phyloP scores from a whole-genome alignment of 2,329 filamentous ascomycete species.

The Helotiales sp. region DNA sequence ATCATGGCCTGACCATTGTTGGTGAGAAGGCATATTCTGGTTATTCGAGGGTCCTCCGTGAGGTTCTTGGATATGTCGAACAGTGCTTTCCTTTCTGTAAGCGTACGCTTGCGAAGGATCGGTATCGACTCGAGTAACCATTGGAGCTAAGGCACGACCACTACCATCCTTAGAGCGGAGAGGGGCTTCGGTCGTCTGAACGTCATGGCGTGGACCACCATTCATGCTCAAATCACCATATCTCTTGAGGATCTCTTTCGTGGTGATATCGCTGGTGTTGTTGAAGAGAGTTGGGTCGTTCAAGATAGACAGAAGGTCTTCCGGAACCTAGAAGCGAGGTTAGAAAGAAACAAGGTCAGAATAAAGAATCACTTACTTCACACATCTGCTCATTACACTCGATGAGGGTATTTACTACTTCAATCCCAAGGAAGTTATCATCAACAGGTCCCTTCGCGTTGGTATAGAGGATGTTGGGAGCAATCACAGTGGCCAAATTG shows the following conservation, averaged over 20 bases:
- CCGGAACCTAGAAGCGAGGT: constrained; percentile 68
- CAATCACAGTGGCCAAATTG: constrained; percentile 95
- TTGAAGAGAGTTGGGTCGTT: constrained; percentile 82
- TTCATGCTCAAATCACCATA: constrained; percentile 73
- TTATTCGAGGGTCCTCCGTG: constrained; percentile 37
- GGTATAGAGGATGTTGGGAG: constrained; percentile 88
- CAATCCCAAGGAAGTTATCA: constrained; percentile 90
- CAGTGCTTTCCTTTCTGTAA: constrained; percentile 81
- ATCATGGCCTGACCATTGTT: constrained; percentile 44
- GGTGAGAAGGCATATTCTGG: constrained; percentile 51
- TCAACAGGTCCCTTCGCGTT: constrained; percentile 68
- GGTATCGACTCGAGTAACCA: constrained; percentile 75
- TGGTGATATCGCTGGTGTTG: constrained; percentile 82
- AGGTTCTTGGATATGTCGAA: constrained; percentile 71
- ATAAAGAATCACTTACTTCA: constrained; percentile 63
- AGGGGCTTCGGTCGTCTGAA: constrained; percentile 55
- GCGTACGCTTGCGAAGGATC: constrained; percentile 71
- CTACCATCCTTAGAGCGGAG: constrained; percentile 53
- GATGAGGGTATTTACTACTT: constrained; percentile 88
- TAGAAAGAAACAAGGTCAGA: constrained; percentile 20
- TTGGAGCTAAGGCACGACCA: constrained; percentile 47
- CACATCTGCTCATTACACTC: constrained; percentile 95
- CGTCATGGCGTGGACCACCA: constrained; percentile 56
- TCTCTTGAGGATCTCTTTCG: constrained; percentile 93
- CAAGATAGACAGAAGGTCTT: constrained; percentile 83